A percentile compares a stretch with the other conserved stretches of the same genome.
Evolutionary conservation across 768 basidiomycete species (phyloP).

Genomic region (Podaxis sp.): DNA sequence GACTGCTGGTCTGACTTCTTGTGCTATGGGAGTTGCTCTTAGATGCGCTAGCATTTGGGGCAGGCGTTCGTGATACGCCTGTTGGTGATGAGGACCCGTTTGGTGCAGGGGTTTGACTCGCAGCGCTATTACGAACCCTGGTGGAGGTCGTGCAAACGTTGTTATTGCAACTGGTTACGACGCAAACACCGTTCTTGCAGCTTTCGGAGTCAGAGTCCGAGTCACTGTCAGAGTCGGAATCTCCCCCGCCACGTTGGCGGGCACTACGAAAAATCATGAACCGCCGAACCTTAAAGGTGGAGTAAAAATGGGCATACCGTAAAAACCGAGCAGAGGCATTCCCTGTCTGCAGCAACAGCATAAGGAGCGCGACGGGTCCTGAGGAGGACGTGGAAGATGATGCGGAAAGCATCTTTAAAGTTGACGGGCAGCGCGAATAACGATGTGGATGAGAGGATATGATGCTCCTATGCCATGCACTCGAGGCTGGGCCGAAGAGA

Average conservation of each 20-base stretch:
- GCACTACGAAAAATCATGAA: neutral
- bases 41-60: neutral
- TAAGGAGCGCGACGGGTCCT: neutral
- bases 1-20: neutral
- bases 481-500: neutral
- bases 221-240: slow-evolving; percentile 12
- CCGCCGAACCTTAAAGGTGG: too few species aligned
- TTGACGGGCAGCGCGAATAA: neutral
- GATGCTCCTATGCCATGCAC: slow-evolving; percentile 5
- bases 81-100: neutral
- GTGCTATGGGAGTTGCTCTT: neutral
- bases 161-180: neutral
- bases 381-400: neutral
- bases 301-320: neutral
- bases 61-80: neutral
- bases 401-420: neutral
- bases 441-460: neutral
- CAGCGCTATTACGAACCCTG: neutral
- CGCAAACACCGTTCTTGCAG: slow-evolving; percentile 2
- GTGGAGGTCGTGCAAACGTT: slow-evolving; percentile 2
- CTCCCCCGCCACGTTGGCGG: neutral
- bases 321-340: neutral
- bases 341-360: slow-evolving; percentile 1
- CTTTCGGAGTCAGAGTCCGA: slow-evolving; percentile 10
- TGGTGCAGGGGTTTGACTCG: slow-evolving; percentile 1